Base-by-base conservation (phyloP, 2,329 filamentous ascomycete species). In the Fusarium haematococcum region DNA sequence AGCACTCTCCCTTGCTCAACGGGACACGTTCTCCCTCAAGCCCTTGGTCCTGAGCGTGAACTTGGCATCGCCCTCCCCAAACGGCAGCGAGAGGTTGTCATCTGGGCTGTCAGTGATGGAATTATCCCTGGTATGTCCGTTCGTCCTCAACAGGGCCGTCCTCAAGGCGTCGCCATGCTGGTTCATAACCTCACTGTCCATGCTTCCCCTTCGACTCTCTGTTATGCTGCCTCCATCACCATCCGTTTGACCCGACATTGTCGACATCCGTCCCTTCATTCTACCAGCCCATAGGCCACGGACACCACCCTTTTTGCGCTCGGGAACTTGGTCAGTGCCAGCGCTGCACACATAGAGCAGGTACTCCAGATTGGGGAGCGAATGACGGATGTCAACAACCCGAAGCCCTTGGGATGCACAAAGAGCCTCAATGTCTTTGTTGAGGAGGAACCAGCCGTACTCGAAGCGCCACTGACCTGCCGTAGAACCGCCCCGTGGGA, bases 361-460 rank as follows among this genome's bases (percentile, higher is more conserved):
- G 77, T 98, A 98, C 81, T 98, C 97, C 11, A 99, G 86, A 79
- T 99, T 99, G 2, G 96, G 95, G 8, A 98, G 85, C 0, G 96
- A 97, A 76, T 98, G 95, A 6, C 97, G 90, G 20, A 98, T 95
- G 79, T 99, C 97, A 72, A 98, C 89, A 1, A 97, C 92, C 56
- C 92, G 91, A 14, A 98, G 85, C 0, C 93, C 93, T 74, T 95
- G 91, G 1, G 88, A 86, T 5, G 86, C 84, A 69, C 90, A 92
- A 5, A 92, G 85, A 0, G 87, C 84, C 77, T 98, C 95, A 65
- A 99, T 95, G 79, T 98, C 87, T 83, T 98, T 98, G 85, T 98
- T 98, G 16, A 99, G 88, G n/a, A 98, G 86, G 78, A 98, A 99
- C 80, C 98, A 97, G 13, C 88, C 97, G 81, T 98, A 99, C 78